Base-by-base conservation (phyloP, 2,329 filamentous ascomycete species). In the Didymella glomerata region DNA sequence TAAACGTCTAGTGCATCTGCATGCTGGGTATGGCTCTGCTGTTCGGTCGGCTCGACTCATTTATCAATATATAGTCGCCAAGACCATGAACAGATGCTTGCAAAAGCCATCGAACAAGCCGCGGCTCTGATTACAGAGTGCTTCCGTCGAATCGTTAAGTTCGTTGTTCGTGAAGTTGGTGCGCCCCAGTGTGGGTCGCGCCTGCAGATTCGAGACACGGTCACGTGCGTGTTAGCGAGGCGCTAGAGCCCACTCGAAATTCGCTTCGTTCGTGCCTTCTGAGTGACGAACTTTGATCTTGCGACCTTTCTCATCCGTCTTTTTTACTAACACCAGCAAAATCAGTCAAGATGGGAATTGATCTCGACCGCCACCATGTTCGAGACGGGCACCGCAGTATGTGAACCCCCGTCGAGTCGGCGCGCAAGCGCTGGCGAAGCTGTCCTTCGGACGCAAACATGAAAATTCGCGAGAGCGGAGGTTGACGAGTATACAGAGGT, bases 371-470 rank as follows among this genome's bases (percentile, higher is more conserved):
- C 78, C 85, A 87, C 81, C 85, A 87, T 82, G 84, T 87, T 79
- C 82, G 83, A 80, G 81, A 78, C 82, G 84, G 79, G 79, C 93
- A 97, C 87, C 92, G 93, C 76, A 77, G 74, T 77, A 77, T 68
- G 74, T 77, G 74, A 72, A 63, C 63, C 68, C 73, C 74, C 74
- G 73, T 76, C 73, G 73, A 76, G 74, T 76, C 73, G 69, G 71
- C 67, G 73, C 74, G 66, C 53, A 68, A 68, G 73, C 73, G 71
- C 70, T 68, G 74, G 73, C 74, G 74, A 72, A 52, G 74, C 73
- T 70, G 73, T 77, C 73, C 71, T 71, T 38, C 64, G 69, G 73
- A 76, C 72, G 73, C 73, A 75, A 51, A 71, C 74, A 76, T 77
- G 74, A 75, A 67, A 58, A 52, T 60, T 67, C 64, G 68, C 71